Base-by-base conservation (phyloP, 2,329 filamentous ascomycete species). In the Xylariales sp. region DNA sequence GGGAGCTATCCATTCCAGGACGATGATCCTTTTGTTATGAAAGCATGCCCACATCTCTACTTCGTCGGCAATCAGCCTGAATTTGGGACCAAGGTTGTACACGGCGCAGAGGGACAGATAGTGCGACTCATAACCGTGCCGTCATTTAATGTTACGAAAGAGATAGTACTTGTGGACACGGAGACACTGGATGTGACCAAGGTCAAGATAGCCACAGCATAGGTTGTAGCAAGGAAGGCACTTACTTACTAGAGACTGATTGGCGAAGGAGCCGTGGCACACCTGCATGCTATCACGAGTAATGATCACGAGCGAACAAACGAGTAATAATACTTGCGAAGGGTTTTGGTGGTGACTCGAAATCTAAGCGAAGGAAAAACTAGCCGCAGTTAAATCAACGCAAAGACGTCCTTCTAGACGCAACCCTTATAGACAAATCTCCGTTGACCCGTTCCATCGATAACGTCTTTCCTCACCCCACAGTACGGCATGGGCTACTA, bases 1-100 rank as follows among this genome's bases (percentile, higher is more conserved):
- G 88, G 88, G 87, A 90, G 86, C 55, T 98, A 97, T 56, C 93
- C 93, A 1, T 98, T 95, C 63, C 90, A 97, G 62, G 86, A 93
- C 14, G 78, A 88, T 34, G 94, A 98, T 55, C 89, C 88, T 1
- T 94, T 97, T 55, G 84, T 97, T 29, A 73, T 98, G 52, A 78
- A 83, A 46, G 69, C 81, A 14, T 95, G 88, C 45, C 93, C 93
- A 3, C 91, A 98, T 54, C 70, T 98, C 21, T 97, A 88, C 65
- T 88, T 98, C 58, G 84, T 86, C 2, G 90, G 90, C 13, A 89
- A 85, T 51, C 89, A 95, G 60, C 83, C 88, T 3, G 70, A 72
- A 37, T 95, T 94, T 59, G 81, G 78, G 36, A 90, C 84, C 3
- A 77, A 74, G 20, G 60, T 83, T 2, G 82, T 94, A 24, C 67